Evolutionary conservation across 1,284 basidiomycete genomes (phyloP), one percentile per base, ranked within the genome.

Genomic region (Rhodotorula sp.): DNA sequence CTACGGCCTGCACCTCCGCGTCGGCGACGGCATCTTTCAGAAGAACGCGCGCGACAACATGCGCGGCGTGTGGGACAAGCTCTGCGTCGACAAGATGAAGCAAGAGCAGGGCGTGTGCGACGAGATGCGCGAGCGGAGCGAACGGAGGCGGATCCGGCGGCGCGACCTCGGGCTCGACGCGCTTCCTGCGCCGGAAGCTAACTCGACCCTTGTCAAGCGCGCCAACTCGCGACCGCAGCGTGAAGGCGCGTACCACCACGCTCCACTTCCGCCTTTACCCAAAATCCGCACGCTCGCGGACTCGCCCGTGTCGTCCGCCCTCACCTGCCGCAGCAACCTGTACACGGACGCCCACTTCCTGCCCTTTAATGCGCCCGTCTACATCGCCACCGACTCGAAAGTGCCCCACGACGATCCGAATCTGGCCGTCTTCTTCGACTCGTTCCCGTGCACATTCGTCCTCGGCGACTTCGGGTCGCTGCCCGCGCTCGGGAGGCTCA

Each of bases 361-460:
- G 23, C 77, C 78, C 7, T 83, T 90, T 64, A 90, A 89, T 73
- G 82, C 81, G 17, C 89, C 89, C 0, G 78, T 92, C 34, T 92
- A 87, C 81, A 84, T 92, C 68, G 87, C 91, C 7, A 91, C 90
- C 3, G 90, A 91, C 78, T 83, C 86, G 16, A 67, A 68, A 8
- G 61, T 75, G 14, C 79, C 80, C 19, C 77, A 78, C 3, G 73
- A 78, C 0, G 82, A 89, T 77, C 82, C 85, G 0, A 73, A 84
- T 13, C 82, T 91, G 17, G 78, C 76, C 1, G 79, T 83, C 2
- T 86, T 91, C 77, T 81, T 84, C 45, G 80, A 76, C 44, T 85
- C 86, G 5, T 91, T 92, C 79, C 90, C 90, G 4, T 92, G 90
- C 78, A 81, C 84, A n/a, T 89, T 88, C 79, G 85, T 86, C 71